A percentile compares a stretch with the other conserved stretches of the same genome.
Conservation (phyloP, 495 filamentous ascomycete species). For the Pseudevernia furfuracea region DNA sequence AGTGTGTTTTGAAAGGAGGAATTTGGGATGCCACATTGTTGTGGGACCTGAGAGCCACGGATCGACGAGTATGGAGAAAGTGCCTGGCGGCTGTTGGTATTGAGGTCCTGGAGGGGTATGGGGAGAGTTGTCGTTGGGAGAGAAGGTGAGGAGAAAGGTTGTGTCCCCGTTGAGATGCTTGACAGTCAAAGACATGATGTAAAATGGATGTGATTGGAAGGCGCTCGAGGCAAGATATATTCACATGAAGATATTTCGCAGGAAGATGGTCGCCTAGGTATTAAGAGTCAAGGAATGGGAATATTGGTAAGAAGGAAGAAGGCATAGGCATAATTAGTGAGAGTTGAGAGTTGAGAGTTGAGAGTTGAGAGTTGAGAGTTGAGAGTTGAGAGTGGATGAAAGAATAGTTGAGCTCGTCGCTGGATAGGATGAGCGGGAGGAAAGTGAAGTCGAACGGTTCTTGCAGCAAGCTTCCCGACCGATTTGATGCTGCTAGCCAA, state of each 20-base stretch:
- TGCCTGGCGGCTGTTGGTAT: constrained; percentile 32
- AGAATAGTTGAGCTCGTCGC: neutral
- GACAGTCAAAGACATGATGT: constrained; percentile 55
- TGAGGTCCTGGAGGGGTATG: constrained; percentile 22
- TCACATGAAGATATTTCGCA: no score
- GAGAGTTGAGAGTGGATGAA: neutral
- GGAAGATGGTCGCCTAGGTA: neutral
- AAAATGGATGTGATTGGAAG: neutral
- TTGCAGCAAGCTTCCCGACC: neutral
- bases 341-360: no score
- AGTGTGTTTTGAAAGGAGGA: constrained; percentile 50
- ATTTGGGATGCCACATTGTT: constrained; percentile 52
- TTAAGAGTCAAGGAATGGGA: neutral
- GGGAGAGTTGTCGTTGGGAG: constrained; percentile 36
- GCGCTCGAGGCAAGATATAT: neutral
- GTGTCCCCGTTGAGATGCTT: constrained; percentile 63
- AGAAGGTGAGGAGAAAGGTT: constrained; percentile 60
- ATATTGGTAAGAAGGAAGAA: neutral
- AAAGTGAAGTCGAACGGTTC: neutral
- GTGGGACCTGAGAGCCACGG: constrained; percentile 62
- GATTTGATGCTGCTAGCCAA: neutral
- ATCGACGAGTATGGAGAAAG: constrained; percentile 61
- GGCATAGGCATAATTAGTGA: no score
- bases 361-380: no score
- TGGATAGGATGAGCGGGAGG: neutral